A percentile compares a stretch with the other conserved stretches of the same genome.
Evolutionary conservation across 2,329 filamentous ascomycete genomes (phyloP).

Genomic region (Tolypocladium amazonense): DNA sequence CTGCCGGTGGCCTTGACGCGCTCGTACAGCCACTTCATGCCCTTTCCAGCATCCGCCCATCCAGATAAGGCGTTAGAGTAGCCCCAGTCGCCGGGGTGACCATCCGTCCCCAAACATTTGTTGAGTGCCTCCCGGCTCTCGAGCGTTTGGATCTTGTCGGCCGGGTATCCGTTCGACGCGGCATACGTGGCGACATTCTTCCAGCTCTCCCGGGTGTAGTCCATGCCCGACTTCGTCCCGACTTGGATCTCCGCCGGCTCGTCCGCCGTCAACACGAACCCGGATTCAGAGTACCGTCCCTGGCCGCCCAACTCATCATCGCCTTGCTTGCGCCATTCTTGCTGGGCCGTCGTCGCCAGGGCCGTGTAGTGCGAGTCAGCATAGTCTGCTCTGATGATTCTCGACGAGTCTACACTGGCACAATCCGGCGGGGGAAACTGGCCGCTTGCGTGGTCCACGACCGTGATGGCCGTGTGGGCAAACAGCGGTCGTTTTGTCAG

Average conservation of each 20-base stretch:
- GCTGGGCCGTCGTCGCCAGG: slow-evolving; percentile 61
- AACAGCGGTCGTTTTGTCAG: slow-evolving; percentile 53
- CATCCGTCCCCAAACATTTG: slow-evolving; percentile 33
- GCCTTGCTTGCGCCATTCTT: slow-evolving; percentile 53
- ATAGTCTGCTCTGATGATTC: slow-evolving; percentile 67
- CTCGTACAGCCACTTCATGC: slow-evolving; percentile 53
- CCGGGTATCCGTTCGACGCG: slow-evolving; percentile 22
- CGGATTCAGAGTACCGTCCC: slow-evolving; percentile 60
- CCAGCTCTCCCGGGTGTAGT: slow-evolving; percentile 50
- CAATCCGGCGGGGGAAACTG: slow-evolving; percentile 51
- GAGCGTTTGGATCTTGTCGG: slow-evolving; percentile 32
- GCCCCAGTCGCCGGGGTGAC: slow-evolving; percentile 50
- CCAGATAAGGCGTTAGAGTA: slow-evolving; percentile 67
- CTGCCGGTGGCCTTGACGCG: slow-evolving; percentile 43
- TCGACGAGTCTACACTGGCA: slow-evolving; percentile 51
- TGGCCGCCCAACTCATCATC: slow-evolving; percentile 46
- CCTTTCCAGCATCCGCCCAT: slow-evolving; percentile 69
- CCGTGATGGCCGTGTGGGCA: slow-evolving; percentile 41
- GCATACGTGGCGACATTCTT: slow-evolving; percentile 47
- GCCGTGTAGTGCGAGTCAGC: slow-evolving; percentile 65
- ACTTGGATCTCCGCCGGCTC: slow-evolving; percentile 19
- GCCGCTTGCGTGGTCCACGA: slow-evolving; percentile 44
- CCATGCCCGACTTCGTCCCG: slow-evolving; percentile 33
- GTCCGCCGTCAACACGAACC: slow-evolving; percentile 54
- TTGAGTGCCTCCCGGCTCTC: slow-evolving; percentile 33